A percentile compares a stretch with the other conserved stretches of the same genome.
Evolutionary conservation across 805 yeast genomes (phyloP).

Genomic region (Cyberlindnera americana): DNA sequence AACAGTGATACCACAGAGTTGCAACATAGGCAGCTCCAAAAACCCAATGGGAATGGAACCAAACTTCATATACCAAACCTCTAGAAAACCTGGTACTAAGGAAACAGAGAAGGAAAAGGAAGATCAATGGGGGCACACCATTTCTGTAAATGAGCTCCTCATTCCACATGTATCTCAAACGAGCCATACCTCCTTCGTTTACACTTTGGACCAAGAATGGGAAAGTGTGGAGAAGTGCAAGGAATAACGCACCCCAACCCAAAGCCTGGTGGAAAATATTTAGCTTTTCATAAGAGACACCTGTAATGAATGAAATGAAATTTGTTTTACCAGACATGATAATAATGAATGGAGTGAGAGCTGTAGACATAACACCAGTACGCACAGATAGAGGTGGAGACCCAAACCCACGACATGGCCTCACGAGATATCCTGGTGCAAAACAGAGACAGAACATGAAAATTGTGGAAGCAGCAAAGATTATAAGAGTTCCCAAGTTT

Average conservation of each 20-base stretch:
- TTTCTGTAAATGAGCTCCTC: constrained; percentile 28
- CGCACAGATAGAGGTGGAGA: constrained; percentile 54
- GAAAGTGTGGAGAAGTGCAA: constrained; percentile 46
- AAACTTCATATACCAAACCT: constrained; percentile 41
- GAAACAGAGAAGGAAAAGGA: constrained; percentile 41
- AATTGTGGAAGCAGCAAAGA: constrained; percentile 32
- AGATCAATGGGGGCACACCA: constrained; percentile 49
- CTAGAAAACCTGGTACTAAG: constrained; percentile 41
- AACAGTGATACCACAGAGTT: constrained; percentile 43
- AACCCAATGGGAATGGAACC: constrained; percentile 52
- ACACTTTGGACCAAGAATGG: constrained; percentile 45
- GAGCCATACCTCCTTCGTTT: constrained; percentile 46
- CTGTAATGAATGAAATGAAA: constrained; percentile 45
- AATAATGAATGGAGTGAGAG: constrained; percentile 47
- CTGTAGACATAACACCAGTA: constrained; percentile 48
- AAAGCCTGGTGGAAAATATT: constrained; percentile 44
- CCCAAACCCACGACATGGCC: constrained; percentile 53
- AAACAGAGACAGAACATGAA: constrained; percentile 33
- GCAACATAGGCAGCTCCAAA: constrained; percentile 46
- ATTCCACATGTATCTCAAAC: constrained; percentile 24
- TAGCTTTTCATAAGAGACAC: constrained; percentile 52
- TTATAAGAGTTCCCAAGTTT: constrained; percentile 34
- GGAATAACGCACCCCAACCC: constrained; percentile 40
- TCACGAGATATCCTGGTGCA: constrained; percentile 47
- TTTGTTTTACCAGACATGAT: constrained; percentile 52